Percentiles rank a stretch among this genome's conserved stretches.
These are phyloP conservation scores for Trebouxia sp. DNA, from an alignment of 139 green algal genomes.

Conservation along the genomic window DNA sequence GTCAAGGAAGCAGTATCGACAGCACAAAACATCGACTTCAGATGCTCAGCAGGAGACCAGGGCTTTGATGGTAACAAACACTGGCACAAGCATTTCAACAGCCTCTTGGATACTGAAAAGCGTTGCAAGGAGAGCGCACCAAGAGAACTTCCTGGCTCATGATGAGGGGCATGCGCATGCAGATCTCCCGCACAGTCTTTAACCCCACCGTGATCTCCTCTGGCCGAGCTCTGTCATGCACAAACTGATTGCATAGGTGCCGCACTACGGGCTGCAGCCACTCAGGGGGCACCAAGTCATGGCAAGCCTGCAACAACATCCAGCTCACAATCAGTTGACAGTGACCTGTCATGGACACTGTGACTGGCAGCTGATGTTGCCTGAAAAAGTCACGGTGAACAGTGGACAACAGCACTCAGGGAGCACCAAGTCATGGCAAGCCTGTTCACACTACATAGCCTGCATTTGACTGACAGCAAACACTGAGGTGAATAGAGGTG, in stretches of 20 bases:
- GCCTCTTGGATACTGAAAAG: background rate
- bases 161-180: slow-evolving; percentile 79
- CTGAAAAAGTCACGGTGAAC: background rate
- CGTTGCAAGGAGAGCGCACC: slow-evolving; percentile 37
- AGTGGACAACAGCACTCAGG: slow-evolving; percentile 64
- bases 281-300: slow-evolving; percentile 94
- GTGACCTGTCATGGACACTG: background rate
- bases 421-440: slow-evolving; percentile 90
- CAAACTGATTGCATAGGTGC: slow-evolving; percentile 95
- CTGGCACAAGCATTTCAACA: background rate
- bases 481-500: too few species aligned
- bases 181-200: slow-evolving; percentile 92
- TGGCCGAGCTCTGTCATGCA: slow-evolving; percentile 85
- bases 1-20: too few species aligned
- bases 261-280: slow-evolving; percentile 82
- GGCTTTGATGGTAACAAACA: background rate
- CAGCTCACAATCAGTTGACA: background rate
- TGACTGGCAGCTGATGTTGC: background rate
- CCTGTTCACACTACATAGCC: slow-evolving; percentile 46
- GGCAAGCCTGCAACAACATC: slow-evolving; percentile 61
- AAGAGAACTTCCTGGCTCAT: slow-evolving; percentile 90
- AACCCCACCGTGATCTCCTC: slow-evolving; percentile 88
- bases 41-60: too few species aligned
- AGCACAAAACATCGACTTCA: too few species aligned
- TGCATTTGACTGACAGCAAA: background rate